Percentiles rank a stretch among this genome's conserved stretches.
Conservation (phyloP, 2,329 filamentous ascomycete genomes). For the Rachicladosporium sp. region DNA sequence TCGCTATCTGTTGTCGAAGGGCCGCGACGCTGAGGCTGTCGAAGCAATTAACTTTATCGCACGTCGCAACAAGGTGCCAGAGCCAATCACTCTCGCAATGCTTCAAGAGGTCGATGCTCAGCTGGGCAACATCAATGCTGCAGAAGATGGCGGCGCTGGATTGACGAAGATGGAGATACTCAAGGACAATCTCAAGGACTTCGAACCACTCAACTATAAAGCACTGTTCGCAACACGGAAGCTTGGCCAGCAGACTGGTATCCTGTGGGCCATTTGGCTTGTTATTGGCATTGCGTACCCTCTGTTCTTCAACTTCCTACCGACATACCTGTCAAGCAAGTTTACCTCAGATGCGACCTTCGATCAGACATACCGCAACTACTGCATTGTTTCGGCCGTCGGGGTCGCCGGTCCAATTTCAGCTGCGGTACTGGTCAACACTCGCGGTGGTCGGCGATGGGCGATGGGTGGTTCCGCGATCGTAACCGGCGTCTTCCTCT, state of each 20-base stretch:
- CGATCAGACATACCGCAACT: constrained; percentile 57
- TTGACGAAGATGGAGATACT: constrained; percentile 27
- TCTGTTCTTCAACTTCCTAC: constrained; percentile 62
- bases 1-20: constrained; percentile 44
- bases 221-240: constrained; percentile 52
- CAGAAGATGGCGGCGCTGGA: constrained; percentile 15
- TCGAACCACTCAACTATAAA: constrained; percentile 39
- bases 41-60: constrained; percentile 40
- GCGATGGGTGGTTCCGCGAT: constrained; percentile 32
- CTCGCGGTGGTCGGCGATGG: constrained; percentile 29
- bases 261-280: constrained; percentile 57
- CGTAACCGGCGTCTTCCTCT: constrained; percentile 32
- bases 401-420: constrained; percentile 56
- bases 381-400: constrained; percentile 37
- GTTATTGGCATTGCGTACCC: constrained; percentile 54
- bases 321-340: constrained; percentile 51
- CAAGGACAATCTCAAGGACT: constrained; percentile 3
- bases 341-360: constrained; percentile 36
- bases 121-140: constrained; percentile 18
- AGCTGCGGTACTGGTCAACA: constrained; percentile 55
- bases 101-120: constrained; percentile 30
- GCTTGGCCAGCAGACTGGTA: constrained; percentile 47
- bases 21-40: constrained; percentile 41
- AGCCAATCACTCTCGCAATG: constrained; percentile 35
- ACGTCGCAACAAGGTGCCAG: constrained; percentile 27